Conservation (phyloP, 2,329 filamentous ascomycete genomes). For the Zymoseptoria passerinii region DNA sequence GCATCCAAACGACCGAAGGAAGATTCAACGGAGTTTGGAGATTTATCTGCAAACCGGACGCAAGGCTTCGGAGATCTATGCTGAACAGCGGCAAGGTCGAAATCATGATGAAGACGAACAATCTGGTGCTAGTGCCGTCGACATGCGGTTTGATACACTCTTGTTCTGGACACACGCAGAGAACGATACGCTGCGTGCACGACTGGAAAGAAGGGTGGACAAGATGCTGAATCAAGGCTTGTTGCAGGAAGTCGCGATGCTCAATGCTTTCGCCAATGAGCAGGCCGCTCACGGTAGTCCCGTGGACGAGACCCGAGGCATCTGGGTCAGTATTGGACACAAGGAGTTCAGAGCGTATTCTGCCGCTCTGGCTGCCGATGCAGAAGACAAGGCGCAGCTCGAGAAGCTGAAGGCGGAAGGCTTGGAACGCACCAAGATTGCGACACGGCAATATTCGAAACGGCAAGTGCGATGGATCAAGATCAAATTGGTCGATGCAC, state of each 20-base stretch:
- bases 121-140: background rate
- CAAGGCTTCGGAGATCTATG: constrained; percentile 78
- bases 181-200: constrained; percentile 55
- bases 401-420: constrained; percentile 50
- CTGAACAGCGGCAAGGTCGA: constrained; percentile 50
- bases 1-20: constrained; percentile 89
- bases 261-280: constrained; percentile 43
- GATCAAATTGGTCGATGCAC: constrained; percentile 65
- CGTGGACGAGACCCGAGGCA: constrained; percentile 69
- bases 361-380: constrained; percentile 20
- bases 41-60: constrained; percentile 79
- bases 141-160: constrained; percentile 50
- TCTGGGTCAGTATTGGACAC: constrained; percentile 95
- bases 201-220: constrained; percentile 70
- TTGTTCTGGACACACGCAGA: constrained; percentile 84
- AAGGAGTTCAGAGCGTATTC: constrained; percentile 80
- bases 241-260: constrained; percentile 51
- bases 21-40: constrained; percentile 81
- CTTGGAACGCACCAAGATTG: constrained; percentile 68
- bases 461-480: constrained; percentile 82
- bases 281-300: constrained; percentile 37
- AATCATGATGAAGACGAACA: constrained; percentile 8
- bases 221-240: constrained; percentile 68
- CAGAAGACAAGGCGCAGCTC: constrained; percentile 36
- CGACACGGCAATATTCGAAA: constrained; percentile 80